Evolutionary conservation across 1,139 yeast species (phyloP), one percentile per base, ranked within the genome.

Genomic region (Geotrichum aggregatum): DNA sequence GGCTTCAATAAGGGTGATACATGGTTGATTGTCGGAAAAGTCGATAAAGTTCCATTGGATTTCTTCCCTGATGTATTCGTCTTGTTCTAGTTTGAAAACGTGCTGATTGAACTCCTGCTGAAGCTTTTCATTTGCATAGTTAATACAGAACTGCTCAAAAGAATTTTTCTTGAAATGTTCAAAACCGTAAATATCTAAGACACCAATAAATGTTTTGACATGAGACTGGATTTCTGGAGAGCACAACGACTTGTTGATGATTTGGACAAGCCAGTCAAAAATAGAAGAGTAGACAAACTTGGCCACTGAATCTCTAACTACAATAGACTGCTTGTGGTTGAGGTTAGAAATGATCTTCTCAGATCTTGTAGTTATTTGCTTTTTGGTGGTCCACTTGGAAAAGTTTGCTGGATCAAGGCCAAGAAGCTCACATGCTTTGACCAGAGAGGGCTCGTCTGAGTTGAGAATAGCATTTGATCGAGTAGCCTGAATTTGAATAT

Each of bases 61-160:
- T 64, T 91, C 87, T 73, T 92, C 98, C 56, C 79, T 80, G 47
- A 89, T 77, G 68, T 92, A 92, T 66, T 92, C 97, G 66, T 91
- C 97, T 74, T 92, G 98, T 67, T 92, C 98, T 58, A 92, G 78
- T 68, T 91, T 92, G 77, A 92, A 92, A 47, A 92, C 98, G 66
- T 92, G 98, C 70, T 91, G 98, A 66, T 91, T 92, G 70, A 92
- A 92, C 68, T 91, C 98, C 71, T 92, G 98, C 71, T 92, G 98
- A 62, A 92, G 77, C 71, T 92, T 92, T 73, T 92, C 98, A 70
- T 92, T 92, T 49, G 98, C 98, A 69, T 92, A 92, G 68, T 92
- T 92, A 71, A 92, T 92, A 73, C 98, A 92, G 71, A 92, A 91
- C 68, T 92, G 98, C 71, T 92, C 98, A 64, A 92, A 92, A 6